phyloP scores from a whole-genome alignment of 495 filamentous ascomycete genomes.

The Bombardia bombarda region DNA sequence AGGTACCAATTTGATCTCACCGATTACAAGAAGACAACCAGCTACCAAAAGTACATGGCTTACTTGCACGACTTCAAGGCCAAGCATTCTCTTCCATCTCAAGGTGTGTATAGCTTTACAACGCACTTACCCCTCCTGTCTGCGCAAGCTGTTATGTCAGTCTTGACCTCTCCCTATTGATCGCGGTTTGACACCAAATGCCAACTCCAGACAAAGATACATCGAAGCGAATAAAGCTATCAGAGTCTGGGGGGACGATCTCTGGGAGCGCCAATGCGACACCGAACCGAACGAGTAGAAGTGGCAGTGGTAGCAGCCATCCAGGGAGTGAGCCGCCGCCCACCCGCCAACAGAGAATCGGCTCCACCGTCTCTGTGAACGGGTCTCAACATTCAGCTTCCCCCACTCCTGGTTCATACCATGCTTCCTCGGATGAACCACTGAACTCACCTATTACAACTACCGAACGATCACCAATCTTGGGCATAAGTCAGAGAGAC shows the following conservation, averaged over 20 bases:
- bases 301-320: slow-evolving; percentile 33
- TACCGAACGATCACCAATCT: slow-evolving; percentile 17
- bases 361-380: slow-evolving; percentile 27
- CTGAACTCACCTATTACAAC: slow-evolving; percentile 23
- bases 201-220: slow-evolving; percentile 32
- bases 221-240: slow-evolving; percentile 35
- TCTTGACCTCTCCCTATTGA: neutral
- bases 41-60: slow-evolving; percentile 50
- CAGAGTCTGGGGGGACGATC: slow-evolving; percentile 9
- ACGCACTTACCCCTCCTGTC: neutral
- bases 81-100: slow-evolving; percentile 45
- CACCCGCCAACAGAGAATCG: slow-evolving; percentile 30
- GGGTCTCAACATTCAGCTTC: slow-evolving; percentile 25
- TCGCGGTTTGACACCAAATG: slow-evolving; percentile 1
- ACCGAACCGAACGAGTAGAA: slow-evolving; percentile 28
- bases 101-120: slow-evolving; percentile 26
- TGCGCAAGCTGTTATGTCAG: too few species aligned
- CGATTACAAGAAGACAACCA: slow-evolving; percentile 64
- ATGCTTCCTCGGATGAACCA: slow-evolving; percentile 22
- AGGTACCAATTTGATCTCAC: slow-evolving; percentile 57
- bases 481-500: slow-evolving; percentile 14
- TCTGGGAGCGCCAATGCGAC: slow-evolving; percentile 23
- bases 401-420: slow-evolving; percentile 15
- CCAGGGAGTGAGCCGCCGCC: slow-evolving; percentile 37
- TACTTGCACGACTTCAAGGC: slow-evolving; percentile 70